Conservation (phyloP, 495 filamentous ascomycete genomes). For the Aspergillus haitiensis region DNA sequence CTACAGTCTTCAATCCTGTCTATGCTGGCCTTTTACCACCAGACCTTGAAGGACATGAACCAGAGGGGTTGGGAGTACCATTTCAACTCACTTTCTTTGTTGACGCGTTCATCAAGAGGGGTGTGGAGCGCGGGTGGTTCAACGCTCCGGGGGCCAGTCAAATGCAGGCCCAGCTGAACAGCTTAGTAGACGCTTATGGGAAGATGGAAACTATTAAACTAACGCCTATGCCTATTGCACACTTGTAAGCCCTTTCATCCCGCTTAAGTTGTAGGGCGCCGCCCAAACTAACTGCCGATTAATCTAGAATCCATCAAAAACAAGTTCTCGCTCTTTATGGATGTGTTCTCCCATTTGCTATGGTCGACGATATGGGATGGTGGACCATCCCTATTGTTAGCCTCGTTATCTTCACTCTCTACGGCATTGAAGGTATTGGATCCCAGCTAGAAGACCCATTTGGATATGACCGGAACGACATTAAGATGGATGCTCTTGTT, state of each 20-base stretch:
- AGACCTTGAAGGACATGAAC: slow-evolving; percentile 60
- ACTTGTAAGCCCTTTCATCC: slow-evolving; percentile 51
- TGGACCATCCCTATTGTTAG: slow-evolving; percentile 67
- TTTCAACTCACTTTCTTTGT: slow-evolving; percentile 68
- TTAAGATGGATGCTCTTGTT: slow-evolving; percentile 75
- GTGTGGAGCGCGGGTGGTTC: slow-evolving; percentile 59
- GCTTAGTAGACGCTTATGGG: slow-evolving; percentile 64
- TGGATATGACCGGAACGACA: slow-evolving; percentile 72
- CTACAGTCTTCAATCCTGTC: slow-evolving; percentile 53
- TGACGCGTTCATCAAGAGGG: slow-evolving; percentile 66
- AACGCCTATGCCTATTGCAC: slow-evolving; percentile 73
- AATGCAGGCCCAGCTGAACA: slow-evolving; percentile 63
- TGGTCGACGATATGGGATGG: slow-evolving; percentile 72
- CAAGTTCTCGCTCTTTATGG: slow-evolving; percentile 73
- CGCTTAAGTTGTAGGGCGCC: neutral
- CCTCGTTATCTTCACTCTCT: slow-evolving; percentile 70
- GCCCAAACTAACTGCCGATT: neutral
- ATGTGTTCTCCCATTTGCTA: slow-evolving; percentile 71
- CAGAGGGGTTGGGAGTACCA: slow-evolving; percentile 63
- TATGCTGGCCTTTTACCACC: slow-evolving; percentile 62
- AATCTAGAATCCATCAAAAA: slow-evolving; percentile 65
- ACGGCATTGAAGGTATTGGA: slow-evolving; percentile 73
- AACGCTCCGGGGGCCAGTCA: slow-evolving; percentile 60
- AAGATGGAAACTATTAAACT: slow-evolving; percentile 73
- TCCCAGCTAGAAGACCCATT: slow-evolving; percentile 76